Evolutionary conservation across 345 rosid genomes (phyloP).

Genomic region (Clarkia xantiana): DNA sequence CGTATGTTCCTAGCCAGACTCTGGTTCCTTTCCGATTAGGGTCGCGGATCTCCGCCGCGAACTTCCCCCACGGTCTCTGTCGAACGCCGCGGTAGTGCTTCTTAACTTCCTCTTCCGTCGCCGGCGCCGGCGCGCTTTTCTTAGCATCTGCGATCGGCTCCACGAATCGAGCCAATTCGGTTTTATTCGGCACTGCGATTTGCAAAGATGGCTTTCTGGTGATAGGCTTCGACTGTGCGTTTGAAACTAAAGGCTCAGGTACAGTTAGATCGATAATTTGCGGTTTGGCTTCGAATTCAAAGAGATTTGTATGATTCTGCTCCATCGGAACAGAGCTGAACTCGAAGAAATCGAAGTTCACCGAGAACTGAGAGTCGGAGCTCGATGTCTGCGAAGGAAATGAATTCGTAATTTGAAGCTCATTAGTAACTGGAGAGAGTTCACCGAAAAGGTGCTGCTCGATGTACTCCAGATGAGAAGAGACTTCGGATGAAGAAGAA

Average conservation of each 20-base stretch:
- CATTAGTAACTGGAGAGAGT: slow-evolving; percentile 16
- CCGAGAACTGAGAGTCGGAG: neutral
- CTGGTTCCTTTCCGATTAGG: slow-evolving; percentile 64
- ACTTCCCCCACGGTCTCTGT: slow-evolving; percentile 91
- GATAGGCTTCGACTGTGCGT: slow-evolving; percentile 5
- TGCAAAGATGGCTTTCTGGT: slow-evolving; percentile 22
- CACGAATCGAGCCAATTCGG: slow-evolving; percentile 38
- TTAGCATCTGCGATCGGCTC: slow-evolving; percentile 4
- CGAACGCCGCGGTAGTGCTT: slow-evolving; percentile 83
- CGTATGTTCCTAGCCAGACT: slow-evolving; percentile 83
- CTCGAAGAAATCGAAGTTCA: slow-evolving; percentile 12
- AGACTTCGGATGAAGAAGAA: slow-evolving; percentile 13
- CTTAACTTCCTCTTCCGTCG: slow-evolving; percentile 8
- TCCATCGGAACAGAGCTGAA: slow-evolving; percentile 4
- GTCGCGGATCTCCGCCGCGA: slow-evolving; percentile 96
- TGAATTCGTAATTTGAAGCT: neutral
- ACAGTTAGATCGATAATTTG: neutral
- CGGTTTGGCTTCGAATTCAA: slow-evolving; percentile 3
- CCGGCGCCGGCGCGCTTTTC: neutral
- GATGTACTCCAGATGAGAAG: slow-evolving; percentile 29
- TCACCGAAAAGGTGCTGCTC: slow-evolving; percentile 47
- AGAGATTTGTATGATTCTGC: neutral
- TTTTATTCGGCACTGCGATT: slow-evolving; percentile 32
- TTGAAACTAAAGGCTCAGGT: slow-evolving; percentile 12
- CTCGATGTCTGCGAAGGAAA: neutral